These are phyloP conservation scores for Pyrenochaeta sp. DNA, from an alignment of 2,329 filamentous ascomycete species.

Conservation along the genomic window DNA sequence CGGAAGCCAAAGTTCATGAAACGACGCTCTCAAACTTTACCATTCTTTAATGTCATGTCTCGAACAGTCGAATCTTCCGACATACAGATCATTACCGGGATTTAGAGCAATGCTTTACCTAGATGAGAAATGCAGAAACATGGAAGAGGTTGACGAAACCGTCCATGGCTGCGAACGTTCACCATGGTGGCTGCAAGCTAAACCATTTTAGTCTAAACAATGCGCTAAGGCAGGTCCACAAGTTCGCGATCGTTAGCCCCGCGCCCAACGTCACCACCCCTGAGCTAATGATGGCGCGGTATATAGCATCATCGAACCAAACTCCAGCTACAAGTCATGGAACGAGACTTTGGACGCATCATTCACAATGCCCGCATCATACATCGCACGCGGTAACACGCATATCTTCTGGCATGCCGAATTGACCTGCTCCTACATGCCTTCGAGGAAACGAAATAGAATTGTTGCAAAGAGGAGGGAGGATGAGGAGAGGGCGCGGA, in stretches of 20 bases:
- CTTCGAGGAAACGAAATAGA: conserved; percentile 3
- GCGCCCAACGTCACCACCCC: conserved; percentile 11
- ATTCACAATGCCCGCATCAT: conserved; percentile 7
- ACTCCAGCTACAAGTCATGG: not conserved
- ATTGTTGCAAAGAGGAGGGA: not conserved
- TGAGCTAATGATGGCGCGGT: conserved; percentile 1
- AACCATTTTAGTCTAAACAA: not conserved
- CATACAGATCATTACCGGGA: too few relatives aligned
- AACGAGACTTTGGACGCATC: not conserved
- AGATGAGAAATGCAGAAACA: too few relatives aligned
- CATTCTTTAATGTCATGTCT: too few relatives aligned
- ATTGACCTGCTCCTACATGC: conserved; percentile 10
- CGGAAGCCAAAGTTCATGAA: too few relatives aligned
- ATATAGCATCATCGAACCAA: conserved; percentile 1
- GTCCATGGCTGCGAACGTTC: not conserved
- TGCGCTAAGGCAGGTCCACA: conserved; percentile 12
- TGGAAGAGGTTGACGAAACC: not conserved
- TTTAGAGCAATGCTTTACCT: too few relatives aligned
- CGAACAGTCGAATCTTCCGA: too few relatives aligned
- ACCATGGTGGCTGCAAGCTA: not conserved
- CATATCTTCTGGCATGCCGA: conserved; percentile 15
- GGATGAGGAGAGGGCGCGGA: conserved; percentile 1
- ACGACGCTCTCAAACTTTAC: too few relatives aligned
- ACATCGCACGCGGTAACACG: conserved; percentile 11
- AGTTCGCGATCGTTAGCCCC: not conserved